A percentile compares a stretch with the other conserved stretches of the same genome.
Evolutionary conservation across 176 grass and related monocot species (phyloP).

Genomic region (Pharus latifolius): DNA sequence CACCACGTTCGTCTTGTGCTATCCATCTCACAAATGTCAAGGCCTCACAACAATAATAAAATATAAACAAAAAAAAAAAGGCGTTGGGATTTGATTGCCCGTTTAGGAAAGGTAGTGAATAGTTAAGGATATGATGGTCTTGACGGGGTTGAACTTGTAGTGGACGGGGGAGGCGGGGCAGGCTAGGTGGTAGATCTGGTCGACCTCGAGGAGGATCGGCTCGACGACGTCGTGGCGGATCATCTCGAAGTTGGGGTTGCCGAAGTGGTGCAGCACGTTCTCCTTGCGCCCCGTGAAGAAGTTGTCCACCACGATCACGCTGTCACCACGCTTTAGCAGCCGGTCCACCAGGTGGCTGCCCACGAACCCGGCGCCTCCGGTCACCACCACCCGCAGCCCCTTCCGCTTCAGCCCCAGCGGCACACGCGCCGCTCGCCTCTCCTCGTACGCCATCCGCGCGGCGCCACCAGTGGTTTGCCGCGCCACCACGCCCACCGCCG

Average conservation of each 20-base stretch:
- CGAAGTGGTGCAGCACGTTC: slow-evolving; percentile 72
- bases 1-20: slow-evolving; percentile 85
- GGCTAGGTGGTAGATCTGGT: slow-evolving; percentile 94
- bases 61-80: not conserved
- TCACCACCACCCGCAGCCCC: slow-evolving; percentile 58
- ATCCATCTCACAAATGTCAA: not conserved
- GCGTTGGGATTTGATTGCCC: too few relatives aligned
- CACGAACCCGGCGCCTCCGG: slow-evolving; percentile 78
- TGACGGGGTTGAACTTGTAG: slow-evolving; percentile 94
- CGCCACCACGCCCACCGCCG: slow-evolving; percentile 5
- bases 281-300: slow-evolving; percentile 82
- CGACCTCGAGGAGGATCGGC: slow-evolving; percentile 90
- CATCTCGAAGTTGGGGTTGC: slow-evolving; percentile 61
- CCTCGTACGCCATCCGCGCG: slow-evolving; percentile 6
- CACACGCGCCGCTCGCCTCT: slow-evolving; percentile 19
- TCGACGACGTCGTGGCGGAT: slow-evolving; percentile 88
- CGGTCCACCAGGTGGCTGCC: slow-evolving; percentile 88
- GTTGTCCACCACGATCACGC: slow-evolving; percentile 91
- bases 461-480: not conserved
- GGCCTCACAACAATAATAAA: not conserved
- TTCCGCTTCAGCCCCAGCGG: slow-evolving; percentile 60
- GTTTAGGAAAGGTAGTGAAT: too few relatives aligned
- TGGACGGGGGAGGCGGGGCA: slow-evolving; percentile 92
- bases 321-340: slow-evolving; percentile 56
- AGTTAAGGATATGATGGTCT: slow-evolving; percentile 91